phyloP scores from a whole-genome alignment of 768 basidiomycete species.

The Boletus eberwhitei region DNA sequence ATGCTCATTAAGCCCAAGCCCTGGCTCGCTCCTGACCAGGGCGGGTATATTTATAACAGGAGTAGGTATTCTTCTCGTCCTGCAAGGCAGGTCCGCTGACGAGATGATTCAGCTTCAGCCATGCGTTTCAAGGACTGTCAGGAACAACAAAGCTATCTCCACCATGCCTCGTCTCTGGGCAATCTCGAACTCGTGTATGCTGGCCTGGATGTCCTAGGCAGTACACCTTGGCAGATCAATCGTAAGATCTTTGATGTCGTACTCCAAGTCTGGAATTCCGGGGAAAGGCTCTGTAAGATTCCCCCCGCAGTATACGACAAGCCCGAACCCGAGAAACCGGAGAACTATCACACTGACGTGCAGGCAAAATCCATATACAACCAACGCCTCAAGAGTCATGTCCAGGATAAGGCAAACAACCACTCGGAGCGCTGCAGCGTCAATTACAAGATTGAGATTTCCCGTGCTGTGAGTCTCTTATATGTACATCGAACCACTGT shows the following conservation, averaged over 20 bases:
- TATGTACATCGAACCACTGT: neutral
- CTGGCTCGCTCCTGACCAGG: constrained; percentile 74
- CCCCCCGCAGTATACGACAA: constrained; percentile 69
- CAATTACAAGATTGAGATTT: constrained; percentile 97
- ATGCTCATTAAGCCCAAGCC: constrained; percentile 92
- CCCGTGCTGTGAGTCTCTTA: constrained; percentile 64
- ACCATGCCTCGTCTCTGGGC: constrained; percentile 66
- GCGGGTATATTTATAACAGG: constrained; percentile 79
- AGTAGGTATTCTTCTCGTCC: constrained; percentile 41
- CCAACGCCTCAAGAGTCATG: constrained; percentile 50
- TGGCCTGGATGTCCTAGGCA: constrained; percentile 85
- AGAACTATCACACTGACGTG: constrained; percentile 47
- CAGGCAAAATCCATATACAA: constrained; percentile 54
- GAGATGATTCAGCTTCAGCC: constrained; percentile 45
- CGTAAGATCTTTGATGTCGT: constrained; percentile 71
- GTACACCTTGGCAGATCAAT: constrained; percentile 90
- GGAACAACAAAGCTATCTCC: constrained; percentile 80
- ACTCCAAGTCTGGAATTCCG: constrained; percentile 82
- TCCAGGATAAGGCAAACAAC: constrained; percentile 67
- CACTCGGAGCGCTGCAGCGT: constrained; percentile 91
- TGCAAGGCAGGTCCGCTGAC: neutral
- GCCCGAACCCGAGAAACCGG: constrained; percentile 55
- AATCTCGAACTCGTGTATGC: constrained; percentile 83
- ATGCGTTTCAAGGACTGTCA: constrained; percentile 93
- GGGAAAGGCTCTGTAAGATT: constrained; percentile 77